Conservation (phyloP, 2,329 filamentous ascomycete genomes). For the Stagonosporopsis tanaceti region DNA sequence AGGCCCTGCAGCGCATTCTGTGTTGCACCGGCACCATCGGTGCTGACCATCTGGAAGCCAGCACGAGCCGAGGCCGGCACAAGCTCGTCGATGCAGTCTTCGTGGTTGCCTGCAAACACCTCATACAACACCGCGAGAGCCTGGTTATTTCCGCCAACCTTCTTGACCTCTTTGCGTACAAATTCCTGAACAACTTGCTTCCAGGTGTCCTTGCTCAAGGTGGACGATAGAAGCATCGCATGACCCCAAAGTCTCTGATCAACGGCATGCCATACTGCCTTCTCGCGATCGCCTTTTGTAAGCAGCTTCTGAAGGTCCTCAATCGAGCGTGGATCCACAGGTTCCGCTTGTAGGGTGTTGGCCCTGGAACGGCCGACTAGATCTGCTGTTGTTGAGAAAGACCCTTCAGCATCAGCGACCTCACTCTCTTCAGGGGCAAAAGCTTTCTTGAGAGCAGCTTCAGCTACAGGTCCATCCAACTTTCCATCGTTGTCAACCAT, state of each 20-base stretch:
- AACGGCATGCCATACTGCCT: constrained; percentile 90
- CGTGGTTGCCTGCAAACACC: constrained; percentile 89
- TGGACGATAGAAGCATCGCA: constrained; percentile 88
- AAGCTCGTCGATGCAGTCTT: constrained; percentile 94
- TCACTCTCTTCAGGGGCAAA: constrained; percentile 66
- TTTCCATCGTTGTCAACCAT: constrained; percentile 87
- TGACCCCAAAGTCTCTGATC: constrained; percentile 97
- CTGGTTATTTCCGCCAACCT: constrained; percentile 79
- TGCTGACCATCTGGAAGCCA: constrained; percentile 87
- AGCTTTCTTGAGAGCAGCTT: constrained; percentile 77
- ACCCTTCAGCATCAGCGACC: constrained; percentile 30
- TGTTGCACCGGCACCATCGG: constrained; percentile 65
- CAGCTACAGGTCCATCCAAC: constrained; percentile 75
- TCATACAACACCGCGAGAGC: constrained; percentile 92
- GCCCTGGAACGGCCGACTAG: constrained; percentile 46
- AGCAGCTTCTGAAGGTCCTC: constrained; percentile 77
- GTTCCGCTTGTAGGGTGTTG: constrained; percentile 62
- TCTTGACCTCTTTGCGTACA: constrained; percentile 91
- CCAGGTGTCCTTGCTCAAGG: constrained; percentile 76
- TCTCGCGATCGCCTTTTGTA: constrained; percentile 82
- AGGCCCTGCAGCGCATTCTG: constrained; percentile 83
- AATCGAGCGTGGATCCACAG: constrained; percentile 72
- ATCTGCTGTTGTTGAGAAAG: constrained; percentile 47
- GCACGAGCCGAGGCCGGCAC: constrained; percentile 92
- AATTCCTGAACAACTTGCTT: constrained; percentile 96